Evolutionary conservation across 2,329 filamentous ascomycete species (phyloP).

Genomic region (Ramularia collo-cygni): DNA sequence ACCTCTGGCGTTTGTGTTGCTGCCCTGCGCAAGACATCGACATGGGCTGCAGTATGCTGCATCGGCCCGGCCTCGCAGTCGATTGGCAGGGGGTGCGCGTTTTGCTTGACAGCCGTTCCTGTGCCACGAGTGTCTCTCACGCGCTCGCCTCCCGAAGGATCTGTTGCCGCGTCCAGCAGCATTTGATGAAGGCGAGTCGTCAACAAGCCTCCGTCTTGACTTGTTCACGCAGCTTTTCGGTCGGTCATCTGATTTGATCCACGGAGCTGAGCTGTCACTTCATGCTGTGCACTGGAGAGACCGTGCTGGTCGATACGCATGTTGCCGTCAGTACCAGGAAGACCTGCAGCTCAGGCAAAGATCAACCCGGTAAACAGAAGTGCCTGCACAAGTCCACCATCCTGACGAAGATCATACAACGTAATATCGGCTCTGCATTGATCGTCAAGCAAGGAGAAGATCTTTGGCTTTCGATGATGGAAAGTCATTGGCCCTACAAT

Average conservation of each 20-base stretch:
- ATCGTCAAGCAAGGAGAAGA: neutral
- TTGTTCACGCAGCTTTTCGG: too few relatives aligned
- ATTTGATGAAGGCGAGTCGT: too few relatives aligned
- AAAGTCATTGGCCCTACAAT: neutral
- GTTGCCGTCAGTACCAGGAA: constrained; percentile 18
- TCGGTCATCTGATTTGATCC: too few relatives aligned
- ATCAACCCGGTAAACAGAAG: constrained; percentile 13
- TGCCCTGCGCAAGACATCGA: constrained; percentile 5
- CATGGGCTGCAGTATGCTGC: constrained; percentile 12
- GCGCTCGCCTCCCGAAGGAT: neutral
- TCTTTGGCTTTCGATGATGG: neutral
- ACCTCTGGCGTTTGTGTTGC: constrained; percentile 9
- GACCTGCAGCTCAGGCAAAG: constrained; percentile 10
- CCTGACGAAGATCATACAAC: too few relatives aligned
- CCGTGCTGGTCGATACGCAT: constrained; percentile 15
- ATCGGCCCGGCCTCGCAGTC: constrained; percentile 13
- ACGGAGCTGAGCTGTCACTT: constrained; percentile 13
- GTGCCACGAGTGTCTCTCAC: neutral
- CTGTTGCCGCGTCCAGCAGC: too few relatives aligned
- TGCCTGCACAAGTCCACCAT: neutral
- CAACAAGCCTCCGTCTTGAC: too few relatives aligned
- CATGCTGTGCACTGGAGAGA: constrained; percentile 7
- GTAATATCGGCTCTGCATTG: neutral
- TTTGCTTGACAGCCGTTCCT: constrained; percentile 9
- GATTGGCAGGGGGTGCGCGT: constrained; percentile 13